These are phyloP conservation scores for Debaryomyces coudertii DNA, from an alignment of 1,139 yeast genomes.

Conservation along the genomic window DNA sequence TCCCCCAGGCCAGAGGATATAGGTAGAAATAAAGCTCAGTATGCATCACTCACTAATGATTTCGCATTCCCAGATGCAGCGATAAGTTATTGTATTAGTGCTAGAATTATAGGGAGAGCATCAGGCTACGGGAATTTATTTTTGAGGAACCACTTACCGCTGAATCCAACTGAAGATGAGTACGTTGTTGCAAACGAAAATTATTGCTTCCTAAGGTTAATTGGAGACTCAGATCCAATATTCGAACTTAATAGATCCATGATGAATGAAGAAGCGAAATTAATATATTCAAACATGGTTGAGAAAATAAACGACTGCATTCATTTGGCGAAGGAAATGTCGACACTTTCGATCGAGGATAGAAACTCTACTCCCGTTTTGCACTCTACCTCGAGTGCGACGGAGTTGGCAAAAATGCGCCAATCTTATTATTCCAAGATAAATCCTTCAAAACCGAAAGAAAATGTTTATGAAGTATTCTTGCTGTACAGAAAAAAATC, in stretches of 20 bases:
- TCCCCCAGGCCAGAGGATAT: conserved; percentile 1
- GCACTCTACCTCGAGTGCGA: conserved; percentile 25
- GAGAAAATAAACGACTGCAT: conserved; percentile 31
- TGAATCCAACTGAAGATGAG: conserved; percentile 31
- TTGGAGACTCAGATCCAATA: conserved; percentile 27
- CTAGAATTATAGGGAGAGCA: conserved; percentile 40
- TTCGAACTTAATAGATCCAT: conserved; percentile 33
- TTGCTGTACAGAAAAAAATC: conserved; percentile 37
- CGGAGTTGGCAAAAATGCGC: conserved; percentile 34
- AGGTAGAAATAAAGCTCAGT: conserved; percentile 14
- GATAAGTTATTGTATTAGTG: conserved; percentile 40
- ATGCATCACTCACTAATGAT: conserved; percentile 34
- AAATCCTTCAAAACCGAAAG: conserved; percentile 8
- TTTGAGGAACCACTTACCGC: conserved; percentile 18
- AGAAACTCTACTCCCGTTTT: conserved; percentile 10
- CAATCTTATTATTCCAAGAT: conserved; percentile 33
- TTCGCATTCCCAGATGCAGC: conserved; percentile 36
- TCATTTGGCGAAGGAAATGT: conserved; percentile 26
- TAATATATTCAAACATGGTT: conserved; percentile 32
- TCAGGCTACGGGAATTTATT: conserved; percentile 31
- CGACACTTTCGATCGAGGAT: conserved; percentile 10
- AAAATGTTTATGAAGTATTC: conserved; percentile 32
- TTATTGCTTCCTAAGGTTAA: conserved; percentile 31
- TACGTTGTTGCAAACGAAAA: conserved; percentile 42
- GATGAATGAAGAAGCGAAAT: conserved; percentile 39